These are phyloP conservation scores for Centaurea solstitialis DNA, from an alignment of 129 eudicot genomes.

Conservation along the genomic window DNA sequence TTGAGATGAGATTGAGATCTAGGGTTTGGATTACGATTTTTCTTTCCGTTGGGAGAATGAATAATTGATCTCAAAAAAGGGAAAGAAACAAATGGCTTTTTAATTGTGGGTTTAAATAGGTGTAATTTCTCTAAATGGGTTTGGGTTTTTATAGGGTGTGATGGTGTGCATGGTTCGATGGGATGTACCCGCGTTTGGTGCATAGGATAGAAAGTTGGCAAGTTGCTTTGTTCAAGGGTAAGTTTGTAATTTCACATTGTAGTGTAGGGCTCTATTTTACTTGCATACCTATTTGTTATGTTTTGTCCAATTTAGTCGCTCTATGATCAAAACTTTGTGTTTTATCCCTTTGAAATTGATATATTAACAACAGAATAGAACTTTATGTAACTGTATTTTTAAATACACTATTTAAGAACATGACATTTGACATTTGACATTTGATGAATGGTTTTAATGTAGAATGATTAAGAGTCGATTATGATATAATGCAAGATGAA, in stretches of 20 bases:
- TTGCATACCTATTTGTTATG: neutral
- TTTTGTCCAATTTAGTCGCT: neutral
- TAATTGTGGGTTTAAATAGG: slow-evolving; percentile 6
- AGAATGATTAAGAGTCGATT: too few relatives aligned
- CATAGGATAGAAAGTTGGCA: too few relatives aligned
- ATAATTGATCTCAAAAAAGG: neutral
- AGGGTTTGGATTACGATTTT: slow-evolving; percentile 18
- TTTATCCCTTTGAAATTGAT: too few relatives aligned
- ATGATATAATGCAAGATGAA: too few relatives aligned
- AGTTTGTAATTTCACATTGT: neutral
- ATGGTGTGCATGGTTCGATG: neutral
- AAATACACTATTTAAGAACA: too few relatives aligned
- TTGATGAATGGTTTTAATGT: too few relatives aligned
- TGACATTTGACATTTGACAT: too few relatives aligned
- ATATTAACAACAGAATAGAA: too few relatives aligned
- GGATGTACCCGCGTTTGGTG: slow-evolving; percentile 2
- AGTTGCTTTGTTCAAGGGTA: neutral
- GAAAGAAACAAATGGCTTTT: neutral
- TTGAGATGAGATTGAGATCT: slow-evolving; percentile 20
- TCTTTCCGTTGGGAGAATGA: neutral
- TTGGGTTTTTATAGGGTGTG: slow-evolving; percentile 2
- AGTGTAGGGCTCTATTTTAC: neutral
- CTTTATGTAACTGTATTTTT: too few relatives aligned
- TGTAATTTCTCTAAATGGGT: neutral
- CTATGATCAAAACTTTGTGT: neutral